Evolutionary conservation across 164 flowering plant species (phyloP).

Genomic region (Taxillus chinensis): DNA sequence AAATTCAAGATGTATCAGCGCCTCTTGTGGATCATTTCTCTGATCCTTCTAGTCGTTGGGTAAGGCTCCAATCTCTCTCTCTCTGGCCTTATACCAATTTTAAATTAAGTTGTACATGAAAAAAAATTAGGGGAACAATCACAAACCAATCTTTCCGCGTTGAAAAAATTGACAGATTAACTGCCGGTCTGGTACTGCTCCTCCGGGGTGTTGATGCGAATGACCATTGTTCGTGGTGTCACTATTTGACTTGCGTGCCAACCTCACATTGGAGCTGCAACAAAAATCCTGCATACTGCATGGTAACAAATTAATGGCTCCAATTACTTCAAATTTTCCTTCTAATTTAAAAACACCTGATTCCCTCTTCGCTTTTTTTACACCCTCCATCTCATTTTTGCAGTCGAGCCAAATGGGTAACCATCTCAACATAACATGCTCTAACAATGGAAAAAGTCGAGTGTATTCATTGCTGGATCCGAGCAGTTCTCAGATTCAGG

Average conservation of each 20-base stretch:
- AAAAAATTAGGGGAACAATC: too few relatives aligned
- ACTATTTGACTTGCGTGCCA: conserved; percentile 76
- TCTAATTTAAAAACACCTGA: background rate
- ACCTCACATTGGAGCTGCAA: conserved; percentile 81
- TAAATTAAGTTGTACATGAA: too few relatives aligned
- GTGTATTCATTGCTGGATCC: conserved; percentile 32
- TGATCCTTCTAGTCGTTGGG: conserved; percentile 66
- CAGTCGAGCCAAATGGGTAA: conserved; percentile 54
- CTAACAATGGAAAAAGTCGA: conserved; percentile 34
- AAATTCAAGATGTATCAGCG: conserved; percentile 73
- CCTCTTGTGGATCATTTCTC: conserved; percentile 53
- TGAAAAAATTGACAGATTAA: conserved; percentile 32
- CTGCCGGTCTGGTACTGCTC: conserved; percentile 54
- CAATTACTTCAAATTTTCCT: background rate
- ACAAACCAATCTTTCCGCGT: background rate
- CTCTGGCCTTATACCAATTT: too few relatives aligned
- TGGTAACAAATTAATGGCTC: conserved; percentile 25
- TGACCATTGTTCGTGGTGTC: conserved; percentile 96
- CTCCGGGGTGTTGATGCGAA: conserved; percentile 70
- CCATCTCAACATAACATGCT: conserved; percentile 61
- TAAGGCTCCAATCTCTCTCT: conserved; percentile 21
- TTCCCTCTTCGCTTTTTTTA: background rate
- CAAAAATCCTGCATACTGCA: conserved; percentile 39
- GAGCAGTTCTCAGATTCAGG: conserved; percentile 34
- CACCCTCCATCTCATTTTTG: conserved; percentile 15